A percentile compares a stretch with the other conserved stretches of the same genome.
Evolutionary conservation across 176 grass and related monocot genomes (phyloP).

Genomic region (Echinochloa phyllopogon): DNA sequence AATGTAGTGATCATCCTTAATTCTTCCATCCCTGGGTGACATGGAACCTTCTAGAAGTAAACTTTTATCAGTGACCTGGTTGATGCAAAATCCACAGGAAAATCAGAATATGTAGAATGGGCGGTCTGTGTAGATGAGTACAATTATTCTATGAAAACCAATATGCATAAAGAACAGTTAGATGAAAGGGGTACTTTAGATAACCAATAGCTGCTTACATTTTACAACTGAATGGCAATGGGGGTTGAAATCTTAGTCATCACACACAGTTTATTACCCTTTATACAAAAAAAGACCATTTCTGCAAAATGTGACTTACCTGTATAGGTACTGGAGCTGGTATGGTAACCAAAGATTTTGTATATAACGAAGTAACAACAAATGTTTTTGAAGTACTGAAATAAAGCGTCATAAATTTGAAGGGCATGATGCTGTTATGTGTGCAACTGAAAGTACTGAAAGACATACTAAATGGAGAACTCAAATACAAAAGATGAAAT

Average conservation of each 20-base stretch:
- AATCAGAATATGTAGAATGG: constrained; percentile 39
- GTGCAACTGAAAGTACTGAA: background rate
- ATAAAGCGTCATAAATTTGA: constrained; percentile 2
- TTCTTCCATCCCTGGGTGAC: constrained; percentile 70
- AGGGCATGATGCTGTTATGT: constrained; percentile 22
- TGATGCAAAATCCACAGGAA: constrained; percentile 48
- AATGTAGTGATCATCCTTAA: constrained; percentile 84
- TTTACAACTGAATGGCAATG: background rate
- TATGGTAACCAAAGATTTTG: constrained; percentile 33
- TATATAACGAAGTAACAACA: background rate
- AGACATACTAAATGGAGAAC: background rate
- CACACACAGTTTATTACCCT: background rate
- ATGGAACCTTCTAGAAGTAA: constrained; percentile 63
- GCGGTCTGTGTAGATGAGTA: background rate
- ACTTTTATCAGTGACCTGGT: constrained; percentile 86
- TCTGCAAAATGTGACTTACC: background rate
- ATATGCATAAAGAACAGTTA: background rate
- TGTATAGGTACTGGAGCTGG: background rate
- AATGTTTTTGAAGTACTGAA: constrained; percentile 20
- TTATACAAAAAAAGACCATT: constrained; percentile 5
- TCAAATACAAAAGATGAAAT: background rate
- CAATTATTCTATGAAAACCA: background rate
- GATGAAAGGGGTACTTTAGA: constrained; percentile 10
- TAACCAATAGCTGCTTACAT: constrained; percentile 10
- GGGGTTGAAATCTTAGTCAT: background rate